phyloP scores from a whole-genome alignment of 2,329 filamentous ascomycete species.

The Rhexocercosporidium sp. region DNA sequence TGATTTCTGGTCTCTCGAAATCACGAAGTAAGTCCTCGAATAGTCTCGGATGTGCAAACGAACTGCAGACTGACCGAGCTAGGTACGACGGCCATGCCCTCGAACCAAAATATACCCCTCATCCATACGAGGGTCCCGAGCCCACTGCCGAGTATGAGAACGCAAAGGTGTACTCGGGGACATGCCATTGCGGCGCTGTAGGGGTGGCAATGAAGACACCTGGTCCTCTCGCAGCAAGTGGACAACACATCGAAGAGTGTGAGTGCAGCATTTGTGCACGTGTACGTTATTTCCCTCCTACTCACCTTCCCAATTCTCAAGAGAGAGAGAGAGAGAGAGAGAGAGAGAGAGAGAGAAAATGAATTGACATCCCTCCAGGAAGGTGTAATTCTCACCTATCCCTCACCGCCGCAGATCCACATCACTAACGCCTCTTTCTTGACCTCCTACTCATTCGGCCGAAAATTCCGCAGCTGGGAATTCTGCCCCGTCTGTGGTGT shows the following conservation, averaged over 20 bases:
- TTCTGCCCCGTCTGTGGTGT: slow-evolving; percentile 27
- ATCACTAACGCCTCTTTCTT: slow-evolving; percentile 6
- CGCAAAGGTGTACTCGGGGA: slow-evolving; percentile 32
- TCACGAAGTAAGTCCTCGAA: slow-evolving; percentile 17
- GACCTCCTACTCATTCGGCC: slow-evolving; percentile 20
- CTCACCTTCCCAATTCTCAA: not conserved
- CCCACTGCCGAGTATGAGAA: slow-evolving; percentile 26
- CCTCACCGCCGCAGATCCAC: slow-evolving; percentile 16
- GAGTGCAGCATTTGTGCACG: slow-evolving; percentile 33
- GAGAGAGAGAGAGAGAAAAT: too few relatives aligned
- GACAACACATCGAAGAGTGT: slow-evolving; percentile 28
- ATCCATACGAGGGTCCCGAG: slow-evolving; percentile 20
- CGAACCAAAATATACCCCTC: slow-evolving; percentile 27
- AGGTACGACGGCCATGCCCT: slow-evolving; percentile 28
- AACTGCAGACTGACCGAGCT: not conserved
- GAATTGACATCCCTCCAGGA: slow-evolving; percentile 2
- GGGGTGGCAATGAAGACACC: slow-evolving; percentile 31
- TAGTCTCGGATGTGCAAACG: not conserved
- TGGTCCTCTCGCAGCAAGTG: slow-evolving; percentile 9
- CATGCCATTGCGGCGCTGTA: slow-evolving; percentile 37
- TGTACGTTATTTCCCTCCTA: slow-evolving; percentile 16
- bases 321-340: too few relatives aligned
- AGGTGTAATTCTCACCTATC: slow-evolving; percentile 22
- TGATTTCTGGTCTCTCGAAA: slow-evolving; percentile 27
- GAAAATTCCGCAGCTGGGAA: slow-evolving; percentile 7